Evolutionary conservation across 495 filamentous ascomycete species (phyloP).

Genomic region (Neurospora tetrasperma): DNA sequence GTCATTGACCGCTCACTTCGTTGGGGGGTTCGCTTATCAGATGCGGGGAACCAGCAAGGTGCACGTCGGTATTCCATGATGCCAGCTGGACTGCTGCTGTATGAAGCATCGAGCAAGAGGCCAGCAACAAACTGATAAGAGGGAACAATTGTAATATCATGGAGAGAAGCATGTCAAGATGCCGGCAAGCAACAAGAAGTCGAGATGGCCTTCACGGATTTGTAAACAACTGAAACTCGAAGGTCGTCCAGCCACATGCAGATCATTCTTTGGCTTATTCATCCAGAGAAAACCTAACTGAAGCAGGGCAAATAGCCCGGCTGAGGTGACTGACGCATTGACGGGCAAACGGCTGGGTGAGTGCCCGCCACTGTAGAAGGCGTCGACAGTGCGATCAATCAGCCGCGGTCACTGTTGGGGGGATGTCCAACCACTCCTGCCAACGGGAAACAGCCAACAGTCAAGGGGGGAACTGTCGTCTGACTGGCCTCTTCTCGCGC

Average conservation of each 20-base stretch:
- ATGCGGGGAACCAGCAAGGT: neutral
- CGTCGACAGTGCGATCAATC: neutral
- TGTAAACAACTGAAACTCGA: neutral
- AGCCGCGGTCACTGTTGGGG: neutral
- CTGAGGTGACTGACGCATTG: neutral
- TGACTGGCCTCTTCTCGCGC: constrained; percentile 20
- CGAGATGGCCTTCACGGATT: neutral
- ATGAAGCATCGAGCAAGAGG: neutral
- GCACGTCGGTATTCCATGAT: neutral
- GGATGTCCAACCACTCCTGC: neutral
- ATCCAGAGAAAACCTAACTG: neutral
- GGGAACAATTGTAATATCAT: neutral
- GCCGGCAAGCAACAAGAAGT: neutral
- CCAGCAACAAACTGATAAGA: neutral
- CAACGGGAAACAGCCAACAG: neutral
- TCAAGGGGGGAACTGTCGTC: neutral
- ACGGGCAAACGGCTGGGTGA: neutral
- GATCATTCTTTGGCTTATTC: neutral
- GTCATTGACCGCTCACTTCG: neutral
- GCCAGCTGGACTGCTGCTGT: neutral
- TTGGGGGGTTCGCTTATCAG: neutral
- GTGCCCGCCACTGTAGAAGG: neutral
- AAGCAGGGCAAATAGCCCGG: neutral
- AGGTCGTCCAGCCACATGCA: neutral
- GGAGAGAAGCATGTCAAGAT: neutral